These are phyloP conservation scores for Thymus mandschuricus DNA, from an alignment of 257 asterid species.

Conservation along the genomic window DNA sequence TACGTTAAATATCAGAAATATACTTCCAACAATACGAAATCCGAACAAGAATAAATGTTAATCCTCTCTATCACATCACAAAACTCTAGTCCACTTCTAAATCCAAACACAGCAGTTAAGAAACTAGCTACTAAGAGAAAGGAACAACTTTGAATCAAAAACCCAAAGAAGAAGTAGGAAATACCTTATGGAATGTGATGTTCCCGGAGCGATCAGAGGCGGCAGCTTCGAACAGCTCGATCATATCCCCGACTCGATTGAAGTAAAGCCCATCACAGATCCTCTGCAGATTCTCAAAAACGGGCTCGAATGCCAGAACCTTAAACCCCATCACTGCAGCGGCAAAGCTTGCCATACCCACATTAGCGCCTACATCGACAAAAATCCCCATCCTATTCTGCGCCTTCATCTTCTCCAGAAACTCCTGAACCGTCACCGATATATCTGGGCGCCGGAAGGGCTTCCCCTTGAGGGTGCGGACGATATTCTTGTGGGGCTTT, in stretches of 20 bases:
- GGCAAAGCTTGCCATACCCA: conserved; percentile 95
- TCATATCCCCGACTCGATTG: conserved; percentile 71
- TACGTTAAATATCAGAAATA: neutral
- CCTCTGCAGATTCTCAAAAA: conserved; percentile 93
- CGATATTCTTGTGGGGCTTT: conserved; percentile 96
- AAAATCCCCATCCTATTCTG: conserved; percentile 57
- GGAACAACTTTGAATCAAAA: too few species aligned
- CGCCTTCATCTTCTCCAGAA: conserved; percentile 55
- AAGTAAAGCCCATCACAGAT: conserved; percentile 92
- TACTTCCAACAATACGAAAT: neutral
- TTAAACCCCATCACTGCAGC: conserved; percentile 97
- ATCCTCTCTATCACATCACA: neutral
- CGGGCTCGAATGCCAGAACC: conserved; percentile 97
- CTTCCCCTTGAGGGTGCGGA: conserved; percentile 82
- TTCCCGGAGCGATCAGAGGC: conserved; percentile 79
- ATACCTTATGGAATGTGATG: conserved; percentile 91
- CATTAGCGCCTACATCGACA: conserved; percentile 96
- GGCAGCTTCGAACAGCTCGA: conserved; percentile 84
- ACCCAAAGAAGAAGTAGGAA: neutral
- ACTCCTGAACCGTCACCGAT: conserved; percentile 82
- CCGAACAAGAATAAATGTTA: neutral
- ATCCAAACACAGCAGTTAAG: neutral
- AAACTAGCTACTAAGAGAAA: too few species aligned
- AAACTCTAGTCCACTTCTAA: conserved; percentile 17
- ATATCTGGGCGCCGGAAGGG: conserved; percentile 88